Base-by-base conservation (phyloP, 2,329 filamentous ascomycete genomes). In the Aurifilum marmelostoma region DNA sequence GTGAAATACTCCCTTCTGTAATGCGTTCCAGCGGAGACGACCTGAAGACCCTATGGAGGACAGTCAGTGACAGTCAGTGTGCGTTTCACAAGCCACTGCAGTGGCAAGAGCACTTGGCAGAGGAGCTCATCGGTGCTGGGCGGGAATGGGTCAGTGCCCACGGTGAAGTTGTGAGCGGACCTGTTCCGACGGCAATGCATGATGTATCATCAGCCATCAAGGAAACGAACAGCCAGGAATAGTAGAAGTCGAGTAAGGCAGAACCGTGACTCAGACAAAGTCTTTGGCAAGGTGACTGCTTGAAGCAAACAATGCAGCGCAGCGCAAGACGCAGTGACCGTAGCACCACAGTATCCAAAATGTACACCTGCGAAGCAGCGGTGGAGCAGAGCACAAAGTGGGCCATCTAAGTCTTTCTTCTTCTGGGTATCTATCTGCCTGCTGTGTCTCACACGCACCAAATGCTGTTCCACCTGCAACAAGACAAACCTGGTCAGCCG, bases 391-490 rank as follows among this genome's bases (percentile, higher is more conserved):
- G 56, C 16, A 56, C 52, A 37, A 16, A 12, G 56, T 12, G 56
- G n/a, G 29, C 56, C 32, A 34, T 59, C 11, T 37, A 16, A 59
- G 37, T 34, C 59, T 56, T 66, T 12, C 54, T 63, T 65, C 52
- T 50, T 39, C 32, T 63, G 66, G 66, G 66, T 68, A 68, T 68
- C 66, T 64, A 68, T 68, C 56, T 64, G 66, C 43, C 56, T 64
- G 66, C 43, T 64, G 61, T 56, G 43, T 52, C 29, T 50, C 61
- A 58, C 52, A 63, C 52, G 52, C 61, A 27, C 41, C 21, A 64
- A 64, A 59, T 61, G 43, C 52, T 52, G 29, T 27, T 18, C 37
- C 41, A 54, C 27, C 61, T 60, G 66, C 39, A 18, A 64, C 52
- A 60, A 41, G 52, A 56, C 52, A 56, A 56, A 27, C 27, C 37